Percentiles rank a stretch among this genome's conserved stretches.
phyloP scores from a whole-genome alignment of 768 basidiomycete species.

The Candolleomyces efflorescens region DNA sequence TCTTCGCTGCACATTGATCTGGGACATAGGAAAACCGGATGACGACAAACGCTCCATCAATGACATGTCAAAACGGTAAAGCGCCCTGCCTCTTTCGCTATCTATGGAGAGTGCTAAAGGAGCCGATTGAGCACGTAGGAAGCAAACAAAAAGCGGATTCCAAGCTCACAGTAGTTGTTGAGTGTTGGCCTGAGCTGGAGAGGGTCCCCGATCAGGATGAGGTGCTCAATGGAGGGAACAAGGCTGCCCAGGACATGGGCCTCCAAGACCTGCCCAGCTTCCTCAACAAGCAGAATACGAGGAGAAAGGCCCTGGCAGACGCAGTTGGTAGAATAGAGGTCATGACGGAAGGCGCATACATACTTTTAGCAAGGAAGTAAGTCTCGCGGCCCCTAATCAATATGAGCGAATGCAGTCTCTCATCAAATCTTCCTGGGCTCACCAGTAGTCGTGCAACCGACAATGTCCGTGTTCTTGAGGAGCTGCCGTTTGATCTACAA shows the following conservation, averaged over 20 bases:
- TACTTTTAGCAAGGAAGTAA: constrained; percentile 54
- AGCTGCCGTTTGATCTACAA: constrained; percentile 52
- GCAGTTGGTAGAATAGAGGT: neutral
- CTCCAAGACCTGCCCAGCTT: constrained; percentile 80
- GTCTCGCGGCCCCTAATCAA: constrained; percentile 59
- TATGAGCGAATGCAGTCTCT: neutral
- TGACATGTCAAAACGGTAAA: constrained; percentile 69
- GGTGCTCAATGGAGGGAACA: constrained; percentile 62
- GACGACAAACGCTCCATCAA: constrained; percentile 70
- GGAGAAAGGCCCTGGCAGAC: constrained; percentile 50
- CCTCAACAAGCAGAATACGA: constrained; percentile 66
- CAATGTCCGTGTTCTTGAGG: constrained; percentile 50
- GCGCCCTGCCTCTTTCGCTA: constrained; percentile 43
- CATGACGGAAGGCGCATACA: constrained; percentile 1
- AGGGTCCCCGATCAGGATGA: constrained; percentile 81
- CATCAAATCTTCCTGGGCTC: neutral
- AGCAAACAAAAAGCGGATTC: no score
- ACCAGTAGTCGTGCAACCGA: constrained; percentile 80
- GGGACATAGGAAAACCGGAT: constrained; percentile 60
- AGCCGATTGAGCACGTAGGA: neutral
- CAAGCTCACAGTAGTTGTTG: constrained; percentile 26
- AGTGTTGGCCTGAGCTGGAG: constrained; percentile 68
- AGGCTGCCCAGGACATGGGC: constrained; percentile 66
- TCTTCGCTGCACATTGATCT: constrained; percentile 60
- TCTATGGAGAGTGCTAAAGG: constrained; percentile 66